Evolutionary conservation across 73 alveolate genomes (phyloP), one percentile per base, ranked within the genome.

Genomic region (Breviolum minutum): DNA sequence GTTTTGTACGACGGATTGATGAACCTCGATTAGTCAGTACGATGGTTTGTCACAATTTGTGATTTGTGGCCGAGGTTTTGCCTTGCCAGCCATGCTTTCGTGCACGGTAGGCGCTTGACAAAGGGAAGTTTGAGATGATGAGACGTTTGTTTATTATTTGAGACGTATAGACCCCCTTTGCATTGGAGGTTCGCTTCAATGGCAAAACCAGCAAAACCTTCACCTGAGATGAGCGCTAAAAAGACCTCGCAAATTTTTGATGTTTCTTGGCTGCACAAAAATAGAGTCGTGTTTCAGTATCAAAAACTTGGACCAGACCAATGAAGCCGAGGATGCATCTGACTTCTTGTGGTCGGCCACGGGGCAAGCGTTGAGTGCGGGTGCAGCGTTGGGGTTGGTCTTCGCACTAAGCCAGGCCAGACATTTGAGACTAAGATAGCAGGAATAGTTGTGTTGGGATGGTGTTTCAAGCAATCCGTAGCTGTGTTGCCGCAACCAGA

Each of bases 61-160:
- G 77, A 4, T 68, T 68, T 40, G 54, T 3, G 90, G 90, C 71
- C 90, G 29, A 81, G 90, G 90, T 81, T 81, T 81, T 81, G 90
- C 90, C 30, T 81, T 7, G 90, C 90, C 69, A 20, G 70, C 90
- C 90, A 81, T 81, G 90, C 90, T 13, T 81, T 81, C 22, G 90
- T 81, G 24, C 22, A 29, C 17, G 90, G 90, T 54, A 81, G 90
- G 90, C 90, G 87, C 87, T 79, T 27, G 40, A 81, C 12, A 54
- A 71, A 48, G 60, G 14, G 70, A 8, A 48, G 66, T 10, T 54
- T 48, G 60, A 40, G 11, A 30, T 77, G 87, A 7, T 12, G 22
- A 63, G 64, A 7, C 17, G 9, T 54, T 66, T 11, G 40, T 17
- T 5, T 77, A 27, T 77, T 26, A n/a, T 8, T 77, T 20, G 63